Base-by-base conservation (phyloP, 495 filamentous ascomycete genomes). In the Talaromyces wortmannii region DNA sequence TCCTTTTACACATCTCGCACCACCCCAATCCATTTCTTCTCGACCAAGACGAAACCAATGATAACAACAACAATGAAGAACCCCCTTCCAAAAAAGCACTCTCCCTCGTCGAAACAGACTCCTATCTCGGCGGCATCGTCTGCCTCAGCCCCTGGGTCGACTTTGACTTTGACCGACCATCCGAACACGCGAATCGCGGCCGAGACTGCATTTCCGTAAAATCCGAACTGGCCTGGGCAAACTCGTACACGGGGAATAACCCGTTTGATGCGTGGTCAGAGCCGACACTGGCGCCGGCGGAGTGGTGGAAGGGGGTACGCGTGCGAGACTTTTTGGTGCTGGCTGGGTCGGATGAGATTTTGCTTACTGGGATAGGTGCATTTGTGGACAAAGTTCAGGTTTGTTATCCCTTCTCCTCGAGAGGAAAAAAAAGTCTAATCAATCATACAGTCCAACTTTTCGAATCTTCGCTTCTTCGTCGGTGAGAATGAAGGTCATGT, bases 1-100 rank as follows among this genome's bases (percentile, higher is more conserved):
- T 84, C 0, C 69, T 87, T 8, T 70, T 78, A 6, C 85, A 88
- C 56, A 65, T 86, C 3, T 66, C 80, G 0, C 83, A 87, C 57
- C 81, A 85, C 57, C 75, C 80, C 0, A 67, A 70, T 1, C 55
- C 73, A 30, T 56, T 61, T 3, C 44, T 45, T 5, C 29, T 60
- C 4, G 8, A 23, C 11, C 11, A 48, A 15, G 6, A 8, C 8
- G 23, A 50, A 10, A 7, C 10, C 13, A 30, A 3, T 5, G 31
- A 8, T 6, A 48, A 50, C 29, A 7, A 31, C 10, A 10, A 7
- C 5, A 36, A 57, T n/a, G n/a, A n/a, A n/a, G n/a, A n/a, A n/a
- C n/a, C n/a, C n/a, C n/a, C n/a, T n/a, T n/a, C n/a, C 17, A 15
- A 59, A 45, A 43, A 51, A 7, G 73, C 78, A 52, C 68, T 75